Conservation (phyloP, 2,329 filamentous ascomycete genomes). For the Whalleya microplaca region DNA sequence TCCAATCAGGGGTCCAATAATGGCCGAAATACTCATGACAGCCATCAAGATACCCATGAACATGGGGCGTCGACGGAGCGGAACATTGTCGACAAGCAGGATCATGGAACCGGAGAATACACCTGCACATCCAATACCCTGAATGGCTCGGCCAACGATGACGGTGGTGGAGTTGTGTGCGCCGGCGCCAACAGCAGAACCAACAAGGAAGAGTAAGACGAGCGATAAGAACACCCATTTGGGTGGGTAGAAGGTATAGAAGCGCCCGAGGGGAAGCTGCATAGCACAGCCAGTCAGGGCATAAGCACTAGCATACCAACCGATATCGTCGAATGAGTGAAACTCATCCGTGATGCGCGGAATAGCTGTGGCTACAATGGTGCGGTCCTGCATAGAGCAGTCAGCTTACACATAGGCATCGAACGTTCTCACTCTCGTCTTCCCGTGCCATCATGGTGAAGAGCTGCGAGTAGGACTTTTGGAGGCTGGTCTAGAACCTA, state of each 20-base stretch:
- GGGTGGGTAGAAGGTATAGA: conserved; percentile 17
- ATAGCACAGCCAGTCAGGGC: conserved; percentile 18
- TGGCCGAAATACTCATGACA: not conserved
- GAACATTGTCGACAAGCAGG: not conserved
- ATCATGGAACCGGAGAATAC: conserved; percentile 3
- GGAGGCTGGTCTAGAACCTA: not conserved
- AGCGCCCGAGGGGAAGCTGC: conserved; percentile 19
- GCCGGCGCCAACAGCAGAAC: conserved; percentile 3
- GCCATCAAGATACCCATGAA: not conserved
- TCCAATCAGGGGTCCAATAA: conserved; percentile 7
- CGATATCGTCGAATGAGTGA: conserved; percentile 32
- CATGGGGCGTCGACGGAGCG: conserved; percentile 1
- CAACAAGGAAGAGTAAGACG: conserved; percentile 19
- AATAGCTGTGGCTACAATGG: conserved; percentile 33
- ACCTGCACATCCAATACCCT: conserved; percentile 3
- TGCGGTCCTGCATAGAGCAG: conserved; percentile 8
- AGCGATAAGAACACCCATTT: conserved; percentile 17
- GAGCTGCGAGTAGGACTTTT: not conserved
- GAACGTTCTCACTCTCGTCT: not conserved
- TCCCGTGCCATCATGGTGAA: not conserved
- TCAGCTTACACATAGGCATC: not conserved
- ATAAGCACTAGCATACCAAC: conserved; percentile 28
- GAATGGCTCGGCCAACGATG: conserved; percentile 6
- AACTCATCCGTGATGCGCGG: conserved; percentile 35
- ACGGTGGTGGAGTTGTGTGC: not conserved